A percentile compares a stretch with the other conserved stretches of the same genome.
These are phyloP conservation scores for barrel medic (Medicago truncatula) DNA, from an alignment of 306 rosid species.

Conservation along the genomic window DNA sequence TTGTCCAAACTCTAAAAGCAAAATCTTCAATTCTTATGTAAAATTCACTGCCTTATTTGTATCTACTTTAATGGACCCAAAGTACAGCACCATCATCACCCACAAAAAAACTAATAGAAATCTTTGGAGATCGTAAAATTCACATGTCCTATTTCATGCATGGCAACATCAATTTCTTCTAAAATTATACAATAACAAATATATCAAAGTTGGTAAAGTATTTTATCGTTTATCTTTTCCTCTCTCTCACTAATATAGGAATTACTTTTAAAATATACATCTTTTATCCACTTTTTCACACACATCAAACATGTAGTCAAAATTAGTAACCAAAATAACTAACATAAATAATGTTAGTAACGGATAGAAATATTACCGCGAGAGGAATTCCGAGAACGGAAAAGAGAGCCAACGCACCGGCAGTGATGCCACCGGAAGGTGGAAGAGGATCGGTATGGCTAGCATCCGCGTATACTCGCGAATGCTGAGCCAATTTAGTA, in stretches of 20 bases:
- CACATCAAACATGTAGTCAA: too few relatives aligned
- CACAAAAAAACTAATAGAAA: neutral
- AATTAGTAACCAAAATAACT: too few relatives aligned
- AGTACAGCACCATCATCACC: neutral
- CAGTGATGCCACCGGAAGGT: constrained; percentile 54
- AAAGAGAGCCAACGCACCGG: constrained; percentile 74
- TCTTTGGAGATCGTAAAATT: constrained; percentile 6
- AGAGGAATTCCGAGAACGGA: constrained; percentile 78
- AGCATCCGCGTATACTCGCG: constrained; percentile 17
- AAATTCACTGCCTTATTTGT: neutral
- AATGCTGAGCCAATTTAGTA: constrained; percentile 64
- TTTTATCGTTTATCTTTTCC: constrained; percentile 31
- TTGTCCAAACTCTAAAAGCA: neutral
- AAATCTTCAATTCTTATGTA: neutral
- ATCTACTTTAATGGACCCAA: constrained; percentile 21
- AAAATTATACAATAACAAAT: neutral
- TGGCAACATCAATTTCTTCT: constrained; percentile 5
- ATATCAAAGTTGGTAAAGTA: constrained; percentile 12
- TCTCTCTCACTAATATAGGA: neutral
- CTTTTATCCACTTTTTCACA: too few relatives aligned
- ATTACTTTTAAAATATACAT: neutral
- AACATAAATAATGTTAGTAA: too few relatives aligned
- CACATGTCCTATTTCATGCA: constrained; percentile 51
- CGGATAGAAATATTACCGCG: constrained; percentile 28
- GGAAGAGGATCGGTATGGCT: constrained; percentile 1